Evolutionary conservation across 2,329 filamentous ascomycete genomes (phyloP), one percentile per base, ranked within the genome.

Genomic region (Plenodomus tracheiphilus): DNA sequence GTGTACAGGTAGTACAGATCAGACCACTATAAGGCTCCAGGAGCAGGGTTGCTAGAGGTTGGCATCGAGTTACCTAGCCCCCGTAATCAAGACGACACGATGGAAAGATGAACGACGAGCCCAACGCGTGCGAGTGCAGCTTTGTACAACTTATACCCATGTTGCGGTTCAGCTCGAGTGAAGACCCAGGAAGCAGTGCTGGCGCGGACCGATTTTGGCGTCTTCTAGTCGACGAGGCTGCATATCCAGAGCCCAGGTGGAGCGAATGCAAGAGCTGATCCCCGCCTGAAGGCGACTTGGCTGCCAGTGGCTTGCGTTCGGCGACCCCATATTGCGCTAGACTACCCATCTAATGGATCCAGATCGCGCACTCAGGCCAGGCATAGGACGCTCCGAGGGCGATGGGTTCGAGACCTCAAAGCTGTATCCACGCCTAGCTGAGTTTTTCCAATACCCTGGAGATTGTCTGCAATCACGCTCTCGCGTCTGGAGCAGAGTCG

Each of bases 161-260:
- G 54, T 50, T 47, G 50, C 49, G 51, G 55, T 58, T 62, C 61
- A 64, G 61, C 60, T 64, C 50, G 53, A 49, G 42, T 56, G 54
- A 49, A 51, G 49, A 52, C 49, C 7, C 39, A 46, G 38, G 48
- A 39, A 37, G 50, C 49, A 42, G 16, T 20, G 8, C 43, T 39
- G 47, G 40, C 49, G 43, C 50, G 47, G 53, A 56, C 53, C 53
- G 53, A 51, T 37, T 43, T 48, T 65, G 65, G 67, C 59, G 66
- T 50, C 39, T 56, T 39, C 17, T 54, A 47, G 50, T 46, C 57
- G 49, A 55, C 50, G 65, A 64, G 63, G 66, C 65, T 65, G 58
- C 53, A 54, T 51, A 40, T 51, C 38, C 41, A 41, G 30, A 38
- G 40, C 15, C 44, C 43, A 47, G 50, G 51, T 51, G 40, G 54